Evolutionary conservation across 768 basidiomycete species (phyloP).

Genomic region (Serendipita indica): DNA sequence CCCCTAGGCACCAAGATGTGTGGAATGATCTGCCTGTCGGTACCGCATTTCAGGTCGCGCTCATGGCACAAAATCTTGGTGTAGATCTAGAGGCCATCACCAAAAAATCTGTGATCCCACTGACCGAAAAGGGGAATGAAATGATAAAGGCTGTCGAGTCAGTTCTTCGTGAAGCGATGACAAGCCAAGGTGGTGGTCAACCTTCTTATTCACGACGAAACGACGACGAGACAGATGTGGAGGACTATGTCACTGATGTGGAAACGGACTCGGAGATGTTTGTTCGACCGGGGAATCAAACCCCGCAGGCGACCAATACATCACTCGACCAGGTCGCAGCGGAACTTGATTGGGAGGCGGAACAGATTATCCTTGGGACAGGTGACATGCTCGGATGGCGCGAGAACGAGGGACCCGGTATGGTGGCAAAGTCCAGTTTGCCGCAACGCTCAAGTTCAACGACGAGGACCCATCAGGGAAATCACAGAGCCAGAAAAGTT

Average conservation of each 20-base stretch:
- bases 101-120: not conserved
- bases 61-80: not conserved
- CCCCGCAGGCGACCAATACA: not conserved
- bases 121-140: not conserved
- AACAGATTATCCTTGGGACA: not conserved
- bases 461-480: not conserved
- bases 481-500: not conserved
- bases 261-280: no score
- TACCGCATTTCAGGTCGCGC: not conserved
- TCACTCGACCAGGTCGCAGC: not conserved
- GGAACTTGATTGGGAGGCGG: conserved; percentile 8
- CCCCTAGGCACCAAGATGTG: not conserved
- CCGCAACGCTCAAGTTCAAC: not conserved
- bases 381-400: conserved; percentile 3
- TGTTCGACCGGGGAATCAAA: no score
- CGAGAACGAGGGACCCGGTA: not conserved
- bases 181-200: not conserved
- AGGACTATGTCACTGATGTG: no score
- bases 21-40: not conserved
- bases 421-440: not conserved
- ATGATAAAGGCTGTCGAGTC: not conserved
- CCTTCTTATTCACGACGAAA: not conserved
- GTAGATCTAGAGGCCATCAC: not conserved
- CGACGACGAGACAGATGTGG: not conserved
- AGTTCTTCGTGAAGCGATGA: not conserved